Evolutionary conservation across 1,284 basidiomycete species (phyloP).

Genomic region (Ceratobasidium papillatum): DNA sequence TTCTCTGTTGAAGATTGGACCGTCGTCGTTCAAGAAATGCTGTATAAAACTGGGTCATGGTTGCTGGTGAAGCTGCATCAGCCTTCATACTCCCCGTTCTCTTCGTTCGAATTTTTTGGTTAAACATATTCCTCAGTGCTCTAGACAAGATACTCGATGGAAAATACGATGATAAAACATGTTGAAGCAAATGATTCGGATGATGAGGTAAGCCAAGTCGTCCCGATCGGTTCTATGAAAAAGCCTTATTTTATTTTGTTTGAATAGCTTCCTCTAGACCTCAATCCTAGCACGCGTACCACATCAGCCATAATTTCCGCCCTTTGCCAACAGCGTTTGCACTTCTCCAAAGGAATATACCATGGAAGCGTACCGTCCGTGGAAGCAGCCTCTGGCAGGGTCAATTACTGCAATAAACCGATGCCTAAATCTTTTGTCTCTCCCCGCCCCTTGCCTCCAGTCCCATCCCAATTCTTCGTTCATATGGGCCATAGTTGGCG

Average conservation of each 20-base stretch:
- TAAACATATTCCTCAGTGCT: neutral
- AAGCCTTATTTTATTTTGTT: neutral
- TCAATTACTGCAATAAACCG: neutral
- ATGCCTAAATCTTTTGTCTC: neutral
- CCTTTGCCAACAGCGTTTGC: neutral
- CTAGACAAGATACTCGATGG: neutral
- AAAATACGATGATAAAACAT: neutral
- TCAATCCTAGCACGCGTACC: neutral
- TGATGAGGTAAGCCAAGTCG: conserved; percentile 15
- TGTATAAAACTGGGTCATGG: neutral
- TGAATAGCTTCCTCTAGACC: conserved; percentile 1
- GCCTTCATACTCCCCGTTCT: neutral
- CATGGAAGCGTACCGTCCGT: neutral
- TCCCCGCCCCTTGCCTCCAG: conserved; percentile 29
- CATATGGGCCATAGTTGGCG: conserved; percentile 14
- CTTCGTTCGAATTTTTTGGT: neutral
- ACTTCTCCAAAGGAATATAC: too few relatives aligned
- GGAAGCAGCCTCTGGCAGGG: neutral
- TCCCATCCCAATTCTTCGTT: conserved; percentile 13
- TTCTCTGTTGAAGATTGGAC: conserved; percentile 10
- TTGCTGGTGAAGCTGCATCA: neutral
- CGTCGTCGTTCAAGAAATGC: neutral
- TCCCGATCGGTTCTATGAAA: too few relatives aligned
- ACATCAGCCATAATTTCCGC: neutral
- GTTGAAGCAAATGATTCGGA: neutral